Evolutionary conservation across 192 early-diverging fungal genomes (phyloP).

Genomic region (Spizellomyces sp.): DNA sequence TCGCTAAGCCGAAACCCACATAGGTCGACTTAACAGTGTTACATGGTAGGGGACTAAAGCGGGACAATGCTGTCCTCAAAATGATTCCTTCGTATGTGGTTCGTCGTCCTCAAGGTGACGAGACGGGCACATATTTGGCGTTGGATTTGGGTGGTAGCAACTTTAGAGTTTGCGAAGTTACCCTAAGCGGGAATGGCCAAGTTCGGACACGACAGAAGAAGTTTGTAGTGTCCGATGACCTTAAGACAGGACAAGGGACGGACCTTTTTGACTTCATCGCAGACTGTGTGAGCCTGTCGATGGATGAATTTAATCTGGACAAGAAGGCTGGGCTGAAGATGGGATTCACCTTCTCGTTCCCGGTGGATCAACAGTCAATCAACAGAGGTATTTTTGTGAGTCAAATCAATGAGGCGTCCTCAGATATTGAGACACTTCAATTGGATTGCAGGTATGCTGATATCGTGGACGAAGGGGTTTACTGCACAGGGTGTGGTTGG

Average conservation of each 20-base stretch:
- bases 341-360: slow-evolving; percentile 96
- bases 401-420: neutral
- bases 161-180: slow-evolving; percentile 84
- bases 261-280: slow-evolving; percentile 90
- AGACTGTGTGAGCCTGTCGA: slow-evolving; percentile 77
- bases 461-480: slow-evolving; percentile 86
- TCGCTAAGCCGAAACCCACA: neutral
- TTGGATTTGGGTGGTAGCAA: slow-evolving; percentile 95
- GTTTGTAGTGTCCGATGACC: slow-evolving; percentile 70
- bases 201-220: slow-evolving; percentile 74
- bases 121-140: slow-evolving; percentile 85
- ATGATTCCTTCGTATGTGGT: slow-evolving; percentile 94
- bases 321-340: slow-evolving; percentile 27
- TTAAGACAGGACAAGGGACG: slow-evolving; percentile 72
- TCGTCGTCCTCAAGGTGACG: slow-evolving; percentile 75
- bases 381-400: slow-evolving; percentile 39
- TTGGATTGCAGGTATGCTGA: slow-evolving; percentile 33
- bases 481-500: slow-evolving; percentile 75
- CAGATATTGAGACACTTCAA: too few relatives aligned
- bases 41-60: slow-evolving; percentile 25
- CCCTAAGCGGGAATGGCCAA: slow-evolving; percentile 74
- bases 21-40: neutral
- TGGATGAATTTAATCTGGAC: slow-evolving; percentile 41
- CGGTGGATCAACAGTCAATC: slow-evolving; percentile 74
- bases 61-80: slow-evolving; percentile 33